A percentile compares a stretch with the other conserved stretches of the same genome.
These are phyloP conservation scores for Claviceps lovelessii DNA, from an alignment of 2,329 filamentous ascomycete species.

Conservation along the genomic window DNA sequence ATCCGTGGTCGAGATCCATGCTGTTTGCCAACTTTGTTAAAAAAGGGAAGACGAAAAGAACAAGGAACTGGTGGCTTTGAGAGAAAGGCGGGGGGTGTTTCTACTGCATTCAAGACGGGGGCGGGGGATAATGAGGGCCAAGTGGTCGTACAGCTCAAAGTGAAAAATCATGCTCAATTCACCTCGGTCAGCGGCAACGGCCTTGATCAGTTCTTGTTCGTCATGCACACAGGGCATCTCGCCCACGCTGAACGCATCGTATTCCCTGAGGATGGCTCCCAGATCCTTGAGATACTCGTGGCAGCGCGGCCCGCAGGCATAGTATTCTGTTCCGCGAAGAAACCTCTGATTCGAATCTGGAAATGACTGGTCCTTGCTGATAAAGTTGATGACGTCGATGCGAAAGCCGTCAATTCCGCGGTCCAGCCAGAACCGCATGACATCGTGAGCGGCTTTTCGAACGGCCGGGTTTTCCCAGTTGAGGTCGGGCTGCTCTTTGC, in stretches of 20 bases:
- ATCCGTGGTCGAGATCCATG: conserved; percentile 34
- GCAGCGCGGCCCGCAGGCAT: conserved; percentile 37
- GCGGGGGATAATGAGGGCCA: neutral
- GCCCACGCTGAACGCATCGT: conserved; percentile 37
- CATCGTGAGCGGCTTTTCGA: conserved; percentile 49
- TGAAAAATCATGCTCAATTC: conserved; percentile 62
- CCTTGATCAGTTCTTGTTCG: conserved; percentile 27
- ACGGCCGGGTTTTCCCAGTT: conserved; percentile 62
- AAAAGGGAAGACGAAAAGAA: neutral
- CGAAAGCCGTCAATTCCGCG: conserved; percentile 53
- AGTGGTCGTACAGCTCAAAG: conserved; percentile 41
- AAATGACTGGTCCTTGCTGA: conserved; percentile 45
- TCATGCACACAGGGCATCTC: conserved; percentile 35
- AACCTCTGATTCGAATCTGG: conserved; percentile 30
- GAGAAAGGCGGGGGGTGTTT: no score
- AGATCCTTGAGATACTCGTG: conserved; percentile 34
- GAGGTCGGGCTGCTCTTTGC: conserved; percentile 57
- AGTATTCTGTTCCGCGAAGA: conserved; percentile 26
- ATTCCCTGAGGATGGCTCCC: conserved; percentile 28
- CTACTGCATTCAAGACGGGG: neutral
- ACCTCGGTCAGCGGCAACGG: conserved; percentile 38
- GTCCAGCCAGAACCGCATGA: conserved; percentile 62
- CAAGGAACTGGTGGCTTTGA: neutral
- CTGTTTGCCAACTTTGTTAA: conserved; percentile 11
- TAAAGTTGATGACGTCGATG: conserved; percentile 54